Base-by-base conservation (phyloP, 1,139 yeast species). In the Hyphopichia wangnamkhiaoensis region DNA sequence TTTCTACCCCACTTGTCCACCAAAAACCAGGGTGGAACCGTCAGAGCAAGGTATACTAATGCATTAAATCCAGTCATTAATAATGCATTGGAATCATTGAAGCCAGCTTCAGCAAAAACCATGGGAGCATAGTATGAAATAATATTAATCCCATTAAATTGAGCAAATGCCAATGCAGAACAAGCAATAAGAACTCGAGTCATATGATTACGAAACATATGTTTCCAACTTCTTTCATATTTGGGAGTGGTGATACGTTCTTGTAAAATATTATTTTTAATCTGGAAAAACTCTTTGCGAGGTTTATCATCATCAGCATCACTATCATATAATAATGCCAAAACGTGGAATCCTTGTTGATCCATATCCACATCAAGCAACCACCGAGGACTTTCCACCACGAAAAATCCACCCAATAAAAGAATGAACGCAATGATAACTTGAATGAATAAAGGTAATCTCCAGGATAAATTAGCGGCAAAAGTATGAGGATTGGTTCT, bases 271-370 rank as follows among this genome's bases (percentile, higher is more conserved):
- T 85, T 76, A 56, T 86, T 90, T 58, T 89, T 88, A 52, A 89
- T 89, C 49, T 82, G 76, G 47, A 82, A 82, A 58, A 82, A 89
- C 56, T 86, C 94, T 34, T 47, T 49, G 13, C 54, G 44, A 4
- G 69, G 65, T 40, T 61, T 62, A 45, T 76, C 76, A 12, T 85
- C 85, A 37, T 65, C 68, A 2, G 61, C 55, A 24, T 68, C 63
- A 17, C 79, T 80, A 10, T 89, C 82, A 48, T 86, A 87, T 36
- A 91, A 68, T 52, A 88, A 82, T n/a, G 91, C 84, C 52, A 90
- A 76, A 10, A 88, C 96, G 37, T 84, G 73, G 53, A 87, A 76
- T 2, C 81, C 82, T 44, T 72, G 73, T 45, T 64, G 71, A 45
- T 77, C 82, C 44, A 56, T 58, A 42, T 76, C 79, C 14, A 68